Percentiles rank a stretch among this genome's conserved stretches.
These are phyloP conservation scores for Trametes gibbosa DNA, from an alignment of 768 basidiomycete species.

Conservation along the genomic window DNA sequence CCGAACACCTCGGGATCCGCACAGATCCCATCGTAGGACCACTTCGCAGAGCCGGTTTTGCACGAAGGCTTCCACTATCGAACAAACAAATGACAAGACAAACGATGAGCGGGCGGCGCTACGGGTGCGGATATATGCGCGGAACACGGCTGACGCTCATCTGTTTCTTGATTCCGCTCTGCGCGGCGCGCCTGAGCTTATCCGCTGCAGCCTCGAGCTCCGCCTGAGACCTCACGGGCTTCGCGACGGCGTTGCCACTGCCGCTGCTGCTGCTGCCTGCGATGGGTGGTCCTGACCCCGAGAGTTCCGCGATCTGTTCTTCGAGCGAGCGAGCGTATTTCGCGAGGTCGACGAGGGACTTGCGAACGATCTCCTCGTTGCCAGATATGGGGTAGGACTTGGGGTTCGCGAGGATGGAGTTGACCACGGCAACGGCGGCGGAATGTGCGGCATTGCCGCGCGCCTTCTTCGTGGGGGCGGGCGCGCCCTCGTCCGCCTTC, in stretches of 20 bases:
- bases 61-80: slow-evolving; percentile 52
- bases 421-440: slow-evolving; percentile 36
- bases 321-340: slow-evolving; percentile 34
- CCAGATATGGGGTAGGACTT: slow-evolving; percentile 36
- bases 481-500: slow-evolving; percentile 31
- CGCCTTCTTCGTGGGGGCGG: slow-evolving; percentile 30
- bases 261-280: background rate
- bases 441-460: slow-evolving; percentile 26
- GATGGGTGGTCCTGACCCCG: background rate
- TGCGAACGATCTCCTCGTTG: slow-evolving; percentile 31
- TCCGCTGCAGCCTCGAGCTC: slow-evolving; percentile 42
- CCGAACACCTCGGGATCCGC: slow-evolving; percentile 47
- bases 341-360: slow-evolving; percentile 32
- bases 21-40: slow-evolving; percentile 53
- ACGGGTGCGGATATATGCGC: background rate
- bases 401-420: slow-evolving; percentile 38
- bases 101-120: background rate
- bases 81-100: background rate
- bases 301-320: slow-evolving; percentile 4
- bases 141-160: slow-evolving; percentile 36
- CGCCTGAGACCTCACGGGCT: slow-evolving; percentile 34
- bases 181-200: slow-evolving; percentile 43
- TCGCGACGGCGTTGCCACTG: slow-evolving; percentile 1
- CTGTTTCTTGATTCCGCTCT: slow-evolving; percentile 51
- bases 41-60: slow-evolving; percentile 45